These are phyloP conservation scores for Akebia trifoliata DNA, from an alignment of 164 flowering plant species.

Conservation along the genomic window DNA sequence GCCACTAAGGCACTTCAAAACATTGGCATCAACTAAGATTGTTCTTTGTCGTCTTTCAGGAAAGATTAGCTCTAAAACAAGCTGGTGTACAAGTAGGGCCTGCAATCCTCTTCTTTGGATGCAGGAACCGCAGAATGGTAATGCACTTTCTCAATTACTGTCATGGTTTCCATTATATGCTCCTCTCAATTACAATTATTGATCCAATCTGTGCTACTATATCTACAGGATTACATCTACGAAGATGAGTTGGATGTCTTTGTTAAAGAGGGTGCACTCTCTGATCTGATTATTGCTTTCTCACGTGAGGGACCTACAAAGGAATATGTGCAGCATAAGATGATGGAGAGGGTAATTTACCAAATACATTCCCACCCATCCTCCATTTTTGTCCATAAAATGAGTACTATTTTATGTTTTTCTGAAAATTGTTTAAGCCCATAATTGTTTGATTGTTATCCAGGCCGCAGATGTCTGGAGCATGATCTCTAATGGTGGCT, in stretches of 20 bases:
- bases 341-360: constrained; percentile 70
- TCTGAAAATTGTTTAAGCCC: neutral
- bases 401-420: no score
- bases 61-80: constrained; percentile 77
- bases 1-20: no score
- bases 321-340: constrained; percentile 94
- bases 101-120: constrained; percentile 79
- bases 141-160: no score
- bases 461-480: constrained; percentile 88
- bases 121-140: constrained; percentile 87
- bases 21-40: constrained; percentile 6
- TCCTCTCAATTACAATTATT: neutral
- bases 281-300: constrained; percentile 83
- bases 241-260: constrained; percentile 78
- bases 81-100: constrained; percentile 75
- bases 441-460: neutral
- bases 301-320: constrained; percentile 89
- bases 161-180: neutral
- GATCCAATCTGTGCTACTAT: neutral
- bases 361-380: neutral
- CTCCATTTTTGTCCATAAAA: no score
- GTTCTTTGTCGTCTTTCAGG: constrained; percentile 46
- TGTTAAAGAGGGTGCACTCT: constrained; percentile 59
- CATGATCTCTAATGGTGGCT: constrained; percentile 73
- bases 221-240: constrained; percentile 77